phyloP scores from a whole-genome alignment of 306 rosid genomes.

The Castanea mollissima region DNA sequence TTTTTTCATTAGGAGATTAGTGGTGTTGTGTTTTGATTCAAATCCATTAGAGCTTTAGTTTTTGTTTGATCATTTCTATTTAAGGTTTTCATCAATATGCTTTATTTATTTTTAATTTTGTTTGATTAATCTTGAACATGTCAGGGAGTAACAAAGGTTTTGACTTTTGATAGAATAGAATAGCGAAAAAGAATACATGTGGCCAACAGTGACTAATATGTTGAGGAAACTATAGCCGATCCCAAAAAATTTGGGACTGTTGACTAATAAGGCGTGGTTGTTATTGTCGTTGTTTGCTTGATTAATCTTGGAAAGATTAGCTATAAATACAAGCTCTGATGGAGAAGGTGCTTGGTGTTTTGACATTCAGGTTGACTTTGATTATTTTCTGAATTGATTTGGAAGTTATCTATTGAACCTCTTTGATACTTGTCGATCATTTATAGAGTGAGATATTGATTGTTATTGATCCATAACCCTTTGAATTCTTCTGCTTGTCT shows the following conservation, averaged over 20 bases:
- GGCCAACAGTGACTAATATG: too few species aligned
- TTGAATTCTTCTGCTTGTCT: background rate
- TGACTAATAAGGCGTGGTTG: too few species aligned
- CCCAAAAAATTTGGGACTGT: too few species aligned
- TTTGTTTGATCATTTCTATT: background rate
- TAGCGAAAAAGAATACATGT: too few species aligned
- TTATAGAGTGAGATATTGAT: background rate
- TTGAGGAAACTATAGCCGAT: too few species aligned
- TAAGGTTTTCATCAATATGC: background rate
- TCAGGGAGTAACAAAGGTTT: too few species aligned
- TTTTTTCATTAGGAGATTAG: background rate
- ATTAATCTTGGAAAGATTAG: background rate
- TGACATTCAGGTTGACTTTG: background rate
- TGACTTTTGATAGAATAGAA: too few species aligned
- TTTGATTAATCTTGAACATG: too few species aligned
- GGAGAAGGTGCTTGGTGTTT: background rate
- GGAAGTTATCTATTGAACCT: background rate
- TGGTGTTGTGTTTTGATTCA: background rate
- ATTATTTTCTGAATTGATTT: background rate
- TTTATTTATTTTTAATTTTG: background rate
- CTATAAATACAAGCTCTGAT: background rate
- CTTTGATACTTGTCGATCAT: background rate
- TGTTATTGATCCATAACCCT: slow-evolving; percentile 16
- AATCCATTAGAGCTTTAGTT: background rate
- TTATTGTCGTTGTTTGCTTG: background rate